Percentiles rank a stretch among this genome's conserved stretches.
Conservation (phyloP, 2,329 filamentous ascomycete genomes). For the Leptodontidium sp. region DNA sequence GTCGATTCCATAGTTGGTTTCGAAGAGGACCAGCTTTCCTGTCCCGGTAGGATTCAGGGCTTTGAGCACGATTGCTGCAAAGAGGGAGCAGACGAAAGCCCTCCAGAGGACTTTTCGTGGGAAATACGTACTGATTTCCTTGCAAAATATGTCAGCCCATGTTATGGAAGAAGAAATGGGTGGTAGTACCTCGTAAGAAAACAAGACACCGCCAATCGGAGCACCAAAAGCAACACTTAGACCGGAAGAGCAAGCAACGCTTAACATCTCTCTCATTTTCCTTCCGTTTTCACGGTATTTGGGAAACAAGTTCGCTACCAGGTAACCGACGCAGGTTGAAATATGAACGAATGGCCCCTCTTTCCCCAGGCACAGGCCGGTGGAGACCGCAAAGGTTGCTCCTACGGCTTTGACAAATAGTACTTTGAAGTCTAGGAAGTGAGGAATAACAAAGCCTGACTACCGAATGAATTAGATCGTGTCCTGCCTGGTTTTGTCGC, state of each 20-base stretch:
- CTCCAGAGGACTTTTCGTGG: slow-evolving; percentile 66
- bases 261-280: slow-evolving; percentile 65
- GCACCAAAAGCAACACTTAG: slow-evolving; percentile 67
- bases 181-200: slow-evolving; percentile 58
- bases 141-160: not conserved
- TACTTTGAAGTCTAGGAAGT: slow-evolving; percentile 63
- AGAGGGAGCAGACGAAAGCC: slow-evolving; percentile 64
- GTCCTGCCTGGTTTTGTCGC: not conserved
- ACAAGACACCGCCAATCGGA: slow-evolving; percentile 67
- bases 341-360: slow-evolving; percentile 70
- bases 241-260: slow-evolving; percentile 63
- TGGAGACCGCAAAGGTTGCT: slow-evolving; percentile 64
- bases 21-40: slow-evolving; percentile 66
- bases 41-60: slow-evolving; percentile 67
- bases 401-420: slow-evolving; percentile 65
- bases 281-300: slow-evolving; percentile 65
- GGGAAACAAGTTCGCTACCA: slow-evolving; percentile 59
- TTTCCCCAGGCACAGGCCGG: slow-evolving; percentile 67
- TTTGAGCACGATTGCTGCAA: slow-evolving; percentile 62
- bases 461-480: not conserved
- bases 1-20: slow-evolving; percentile 65
- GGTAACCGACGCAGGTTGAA: slow-evolving; percentile 63
- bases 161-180: not conserved
- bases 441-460: slow-evolving; percentile 66
- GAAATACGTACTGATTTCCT: slow-evolving; percentile 68